Conservation (phyloP, 2,329 filamentous ascomycete species). For the Fusarium hostae region DNA sequence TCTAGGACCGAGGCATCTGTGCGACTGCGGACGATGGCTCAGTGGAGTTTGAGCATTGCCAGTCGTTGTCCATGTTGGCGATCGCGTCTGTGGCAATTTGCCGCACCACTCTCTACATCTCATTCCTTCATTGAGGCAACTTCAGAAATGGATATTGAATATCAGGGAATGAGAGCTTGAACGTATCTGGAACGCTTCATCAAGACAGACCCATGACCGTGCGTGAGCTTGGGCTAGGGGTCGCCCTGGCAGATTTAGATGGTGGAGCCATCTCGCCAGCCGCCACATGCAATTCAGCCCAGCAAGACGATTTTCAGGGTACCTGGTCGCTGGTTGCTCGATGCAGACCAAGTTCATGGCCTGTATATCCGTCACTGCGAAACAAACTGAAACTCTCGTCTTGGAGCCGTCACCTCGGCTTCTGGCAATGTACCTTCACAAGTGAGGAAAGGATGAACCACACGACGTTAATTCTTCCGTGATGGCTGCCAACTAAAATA, state of each 20-base stretch:
- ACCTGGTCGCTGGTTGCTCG: slow-evolving; percentile 11
- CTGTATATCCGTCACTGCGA: background rate
- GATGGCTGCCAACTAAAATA: slow-evolving; percentile 31
- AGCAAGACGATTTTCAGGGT: slow-evolving; percentile 35
- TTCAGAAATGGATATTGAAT: slow-evolving; percentile 25
- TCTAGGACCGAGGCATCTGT: slow-evolving; percentile 6
- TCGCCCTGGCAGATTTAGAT: slow-evolving; percentile 35
- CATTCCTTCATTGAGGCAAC: slow-evolving; percentile 2
- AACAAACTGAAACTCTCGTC: background rate
- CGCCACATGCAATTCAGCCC: slow-evolving; percentile 41
- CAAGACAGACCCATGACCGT: slow-evolving; percentile 34
- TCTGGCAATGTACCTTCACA: slow-evolving; percentile 4
- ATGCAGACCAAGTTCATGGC: slow-evolving; percentile 2
- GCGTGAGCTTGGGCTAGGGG: slow-evolving; percentile 36
- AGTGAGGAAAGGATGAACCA: slow-evolving; percentile 16
- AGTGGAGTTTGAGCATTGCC: slow-evolving; percentile 22
- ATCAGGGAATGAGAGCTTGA: slow-evolving; percentile 23
- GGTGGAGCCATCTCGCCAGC: slow-evolving; percentile 41
- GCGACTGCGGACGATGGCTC: slow-evolving; percentile 25
- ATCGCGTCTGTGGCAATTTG: slow-evolving; percentile 21
- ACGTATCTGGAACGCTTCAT: slow-evolving; percentile 38
- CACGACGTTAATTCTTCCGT: slow-evolving; percentile 16
- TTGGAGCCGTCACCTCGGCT: background rate
- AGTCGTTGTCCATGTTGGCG: slow-evolving; percentile 6
- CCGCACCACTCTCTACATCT: slow-evolving; percentile 7